Percentiles rank a stretch among this genome's conserved stretches.
Conservation (phyloP, 345 rosid species). For the Ceriops decandra region DNA sequence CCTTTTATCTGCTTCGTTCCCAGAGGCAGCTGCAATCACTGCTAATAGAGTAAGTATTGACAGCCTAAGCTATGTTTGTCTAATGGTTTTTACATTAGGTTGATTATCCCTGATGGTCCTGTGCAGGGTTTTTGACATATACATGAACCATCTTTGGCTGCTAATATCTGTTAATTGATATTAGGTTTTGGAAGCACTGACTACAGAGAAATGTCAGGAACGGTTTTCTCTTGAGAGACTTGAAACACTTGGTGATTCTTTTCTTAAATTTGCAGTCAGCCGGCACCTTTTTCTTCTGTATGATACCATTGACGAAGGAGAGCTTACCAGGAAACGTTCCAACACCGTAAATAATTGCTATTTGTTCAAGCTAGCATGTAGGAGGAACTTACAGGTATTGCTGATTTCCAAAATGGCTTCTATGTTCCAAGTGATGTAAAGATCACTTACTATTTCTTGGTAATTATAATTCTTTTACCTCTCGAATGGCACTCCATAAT, state of each 20-base stretch:
- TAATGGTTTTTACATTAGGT: too few species aligned
- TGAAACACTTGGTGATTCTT: slow-evolving; percentile 85
- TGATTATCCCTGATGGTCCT: too few species aligned
- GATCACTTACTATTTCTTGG: too few species aligned
- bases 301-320: slow-evolving; percentile 78
- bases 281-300: slow-evolving; percentile 73
- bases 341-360: slow-evolving; percentile 72
- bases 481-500: background rate
- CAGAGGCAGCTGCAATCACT: slow-evolving; percentile 71
- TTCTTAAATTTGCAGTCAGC: slow-evolving; percentile 81
- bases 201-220: slow-evolving; percentile 95
- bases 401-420: slow-evolving; percentile 12
- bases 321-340: slow-evolving; percentile 74
- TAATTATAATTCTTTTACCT: background rate
- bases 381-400: slow-evolving; percentile 69
- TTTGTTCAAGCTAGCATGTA: slow-evolving; percentile 59
- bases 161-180: slow-evolving; percentile 25
- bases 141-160: slow-evolving; percentile 7
- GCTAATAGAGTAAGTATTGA: slow-evolving; percentile 53
- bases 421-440: background rate
- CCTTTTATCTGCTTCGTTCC: slow-evolving; percentile 56
- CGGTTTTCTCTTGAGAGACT: slow-evolving; percentile 93
- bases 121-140: slow-evolving; percentile 1
- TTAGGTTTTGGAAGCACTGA: slow-evolving; percentile 87
- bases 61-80: slow-evolving; percentile 8